phyloP scores from a whole-genome alignment of 2,329 filamentous ascomycete species.

The Raffaelea arxii region DNA sequence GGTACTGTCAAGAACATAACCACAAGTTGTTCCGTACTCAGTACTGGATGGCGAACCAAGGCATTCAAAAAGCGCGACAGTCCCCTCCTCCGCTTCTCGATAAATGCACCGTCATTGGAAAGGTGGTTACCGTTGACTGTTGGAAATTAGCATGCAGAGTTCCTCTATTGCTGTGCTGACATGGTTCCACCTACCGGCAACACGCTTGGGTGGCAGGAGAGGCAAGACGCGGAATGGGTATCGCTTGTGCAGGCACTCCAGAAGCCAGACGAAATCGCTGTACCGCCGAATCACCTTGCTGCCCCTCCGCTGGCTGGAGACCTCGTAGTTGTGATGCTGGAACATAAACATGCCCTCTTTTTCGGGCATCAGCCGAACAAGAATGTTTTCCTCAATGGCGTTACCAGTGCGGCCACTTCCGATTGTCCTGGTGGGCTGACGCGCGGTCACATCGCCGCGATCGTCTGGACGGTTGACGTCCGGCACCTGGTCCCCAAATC shows the following conservation, averaged over 20 bases:
- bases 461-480: slow-evolving; percentile 34
- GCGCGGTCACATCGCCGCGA: slow-evolving; percentile 16
- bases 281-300: slow-evolving; percentile 91
- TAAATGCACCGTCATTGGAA: slow-evolving; percentile 83
- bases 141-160: slow-evolving; percentile 5
- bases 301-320: slow-evolving; percentile 67
- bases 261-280: slow-evolving; percentile 95
- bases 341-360: slow-evolving; percentile 98
- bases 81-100: slow-evolving; percentile 86
- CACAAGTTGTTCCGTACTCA: slow-evolving; percentile 88
- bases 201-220: slow-evolving; percentile 83
- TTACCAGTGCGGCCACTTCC: slow-evolving; percentile 31
- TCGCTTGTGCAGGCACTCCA: slow-evolving; percentile 91
- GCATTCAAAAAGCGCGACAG: slow-evolving; percentile 81
- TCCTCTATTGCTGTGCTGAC: slow-evolving; percentile 13
- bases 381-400: slow-evolving; percentile 50
- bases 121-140: slow-evolving; percentile 88
- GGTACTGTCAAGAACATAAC: slow-evolving; percentile 98
- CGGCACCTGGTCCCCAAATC: slow-evolving; percentile 7
- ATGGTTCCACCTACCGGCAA: slow-evolving; percentile 54
- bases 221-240: slow-evolving; percentile 90
- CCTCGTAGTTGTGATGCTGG: slow-evolving; percentile 97
- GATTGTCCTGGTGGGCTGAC: slow-evolving; percentile 23
- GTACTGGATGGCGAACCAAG: slow-evolving; percentile 76
- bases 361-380: slow-evolving; percentile 75